A percentile compares a stretch with the other conserved stretches of the same genome.
Conservation (phyloP, 352 stramenopile species). For the Phytophthora ramorum region DNA sequence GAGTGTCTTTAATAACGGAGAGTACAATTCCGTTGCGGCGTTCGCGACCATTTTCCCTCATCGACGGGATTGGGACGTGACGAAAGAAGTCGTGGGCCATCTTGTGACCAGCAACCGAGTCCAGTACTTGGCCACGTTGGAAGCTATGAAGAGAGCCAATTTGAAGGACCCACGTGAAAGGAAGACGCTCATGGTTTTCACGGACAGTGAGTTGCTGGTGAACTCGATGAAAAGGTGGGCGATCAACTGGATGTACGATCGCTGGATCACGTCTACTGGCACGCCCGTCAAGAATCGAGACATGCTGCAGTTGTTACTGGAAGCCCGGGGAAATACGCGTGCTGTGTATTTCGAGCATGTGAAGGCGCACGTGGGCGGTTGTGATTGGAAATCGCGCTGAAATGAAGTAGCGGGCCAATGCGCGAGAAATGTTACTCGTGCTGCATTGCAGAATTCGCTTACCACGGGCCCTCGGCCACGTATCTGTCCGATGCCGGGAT, state of each 20-base stretch:
- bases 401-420: conserved; percentile 15
- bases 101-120: conserved; percentile 61
- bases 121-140: conserved; percentile 60
- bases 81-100: conserved; percentile 50
- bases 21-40: conserved; percentile 52
- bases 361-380: conserved; percentile 4
- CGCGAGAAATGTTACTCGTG: conserved; percentile 1
- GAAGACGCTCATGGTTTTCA: conserved; percentile 55
- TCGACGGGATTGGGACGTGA: conserved; percentile 63
- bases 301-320: conserved; percentile 11
- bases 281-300: conserved; percentile 21
- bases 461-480: not conserved
- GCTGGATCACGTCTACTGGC: conserved; percentile 16
- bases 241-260: conserved; percentile 16
- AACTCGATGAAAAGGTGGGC: conserved; percentile 20
- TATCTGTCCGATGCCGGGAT: conserved; percentile 1
- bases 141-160: conserved; percentile 75
- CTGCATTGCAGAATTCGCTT: not conserved
- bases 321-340: conserved; percentile 1
- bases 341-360: conserved; percentile 14
- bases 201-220: conserved; percentile 8
- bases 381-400: conserved; percentile 20
- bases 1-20: conserved; percentile 71
- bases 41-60: conserved; percentile 85
- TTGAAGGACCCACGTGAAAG: conserved; percentile 43